Base-by-base conservation (phyloP, 495 filamentous ascomycete species). In the Clavariopsis aquatica region DNA sequence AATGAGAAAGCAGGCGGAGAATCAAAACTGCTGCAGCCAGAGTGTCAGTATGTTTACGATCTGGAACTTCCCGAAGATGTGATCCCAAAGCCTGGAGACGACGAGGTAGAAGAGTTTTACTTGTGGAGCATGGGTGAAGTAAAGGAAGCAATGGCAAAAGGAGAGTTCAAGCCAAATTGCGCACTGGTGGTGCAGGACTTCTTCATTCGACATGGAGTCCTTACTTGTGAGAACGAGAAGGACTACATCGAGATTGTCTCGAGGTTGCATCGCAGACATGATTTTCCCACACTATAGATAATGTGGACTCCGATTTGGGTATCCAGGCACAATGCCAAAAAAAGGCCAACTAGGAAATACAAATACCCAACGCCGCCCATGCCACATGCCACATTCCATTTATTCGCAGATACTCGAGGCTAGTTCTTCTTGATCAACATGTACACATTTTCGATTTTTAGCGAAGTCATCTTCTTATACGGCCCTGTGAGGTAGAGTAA, bases 151-250 rank as follows among this genome's bases (percentile, higher is more conserved):
- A 70, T 99, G 64, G 83, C 81, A 1, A 78, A 79, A 49, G 89
- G 89, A 1, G 81, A 87, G 63, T 97, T 96, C 78, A 99, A 99
- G 78, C 91, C 95, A 0, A 99, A 99, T 72, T 97, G 93, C 73
- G 88, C 89, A 1, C 69, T 93, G 57, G 81, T 95, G 23, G 75
- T 95, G 69, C 74, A 96, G 47, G 91, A 96, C 75, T 98, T 98
- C 81, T 92, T 98, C 75, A 78, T 96, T 61, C 80, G 94, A 27
- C 92, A 92, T 75, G 89, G 90, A 0, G 83, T 96, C 56, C 71
- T 95, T 68, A 96, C 88, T 0, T 74, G 81, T 12, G 91, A 90
- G 73, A 94, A 92, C 74, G 92, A 97, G 78, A 81, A 84, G 47
- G 77, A 95, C 75, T 96, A 87, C 73, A 76, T 89, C 64, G 85